phyloP scores from a whole-genome alignment of 1,139 yeast genomes.

The Hyphopichia pseudoburtonii region DNA sequence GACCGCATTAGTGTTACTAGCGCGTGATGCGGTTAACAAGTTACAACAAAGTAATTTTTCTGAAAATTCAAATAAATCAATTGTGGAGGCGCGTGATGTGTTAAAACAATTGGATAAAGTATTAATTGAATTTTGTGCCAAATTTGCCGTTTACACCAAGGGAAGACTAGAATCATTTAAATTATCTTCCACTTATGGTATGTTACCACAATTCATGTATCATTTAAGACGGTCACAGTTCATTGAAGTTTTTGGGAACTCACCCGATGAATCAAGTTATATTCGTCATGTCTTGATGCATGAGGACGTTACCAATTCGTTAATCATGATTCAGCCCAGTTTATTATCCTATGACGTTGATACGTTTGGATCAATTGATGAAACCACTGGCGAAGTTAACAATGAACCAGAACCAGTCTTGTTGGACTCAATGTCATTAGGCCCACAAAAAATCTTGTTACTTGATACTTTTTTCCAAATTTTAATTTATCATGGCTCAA shows the following conservation, averaged over 20 bases:
- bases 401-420: slow-evolving; percentile 59
- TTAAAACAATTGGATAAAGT: slow-evolving; percentile 85
- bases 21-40: slow-evolving; percentile 52
- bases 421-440: slow-evolving; percentile 66
- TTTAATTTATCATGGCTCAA: slow-evolving; percentile 66
- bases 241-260: slow-evolving; percentile 68
- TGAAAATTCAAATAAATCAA: slow-evolving; percentile 34
- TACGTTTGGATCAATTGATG: slow-evolving; percentile 45
- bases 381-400: slow-evolving; percentile 29
- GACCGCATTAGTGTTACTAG: slow-evolving; percentile 63
- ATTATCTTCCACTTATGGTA: slow-evolving; percentile 71
- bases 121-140: slow-evolving; percentile 78
- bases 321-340: slow-evolving; percentile 78
- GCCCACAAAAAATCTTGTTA: slow-evolving; percentile 58
- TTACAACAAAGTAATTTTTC: slow-evolving; percentile 27
- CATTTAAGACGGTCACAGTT: slow-evolving; percentile 72
- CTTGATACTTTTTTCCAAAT: slow-evolving; percentile 77
- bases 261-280: slow-evolving; percentile 78
- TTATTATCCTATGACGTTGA: slow-evolving; percentile 65
- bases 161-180: slow-evolving; percentile 77
- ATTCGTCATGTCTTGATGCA: slow-evolving; percentile 65
- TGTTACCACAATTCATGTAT: slow-evolving; percentile 74
- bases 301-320: slow-evolving; percentile 65
- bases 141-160: slow-evolving; percentile 84
- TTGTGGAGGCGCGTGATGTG: slow-evolving; percentile 69